These are phyloP conservation scores for Ophiostoma sp. DNA, from an alignment of 2,329 filamentous ascomycete genomes.

Conservation along the genomic window DNA sequence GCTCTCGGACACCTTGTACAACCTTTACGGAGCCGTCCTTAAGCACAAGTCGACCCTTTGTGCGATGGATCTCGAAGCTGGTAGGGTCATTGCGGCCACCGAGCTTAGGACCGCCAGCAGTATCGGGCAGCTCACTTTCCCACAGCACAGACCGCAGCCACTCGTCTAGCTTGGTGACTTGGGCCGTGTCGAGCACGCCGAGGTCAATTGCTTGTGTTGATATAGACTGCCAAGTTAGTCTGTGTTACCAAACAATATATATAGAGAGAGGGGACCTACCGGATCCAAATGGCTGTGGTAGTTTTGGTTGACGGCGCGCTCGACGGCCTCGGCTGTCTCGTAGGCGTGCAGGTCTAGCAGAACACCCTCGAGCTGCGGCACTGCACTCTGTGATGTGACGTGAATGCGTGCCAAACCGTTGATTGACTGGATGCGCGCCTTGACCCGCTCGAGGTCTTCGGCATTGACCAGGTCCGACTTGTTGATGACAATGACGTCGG, in stretches of 20 bases:
- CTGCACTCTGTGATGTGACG: conserved; percentile 74
- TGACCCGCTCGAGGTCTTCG: conserved; percentile 68
- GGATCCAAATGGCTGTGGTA: conserved; percentile 84
- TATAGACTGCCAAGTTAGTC: conserved; percentile 61
- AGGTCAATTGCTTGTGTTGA: conserved; percentile 75
- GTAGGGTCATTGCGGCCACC: conserved; percentile 31
- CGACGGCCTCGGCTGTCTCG: conserved; percentile 72
- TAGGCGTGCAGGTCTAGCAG: conserved; percentile 92
- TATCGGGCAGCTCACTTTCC: conserved; percentile 65
- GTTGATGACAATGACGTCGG: conserved; percentile 92
- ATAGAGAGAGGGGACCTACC: conserved; percentile 43
- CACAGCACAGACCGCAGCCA: conserved; percentile 86
- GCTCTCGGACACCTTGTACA: conserved; percentile 86
- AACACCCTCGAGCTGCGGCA: conserved; percentile 81
- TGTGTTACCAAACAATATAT: neutral
- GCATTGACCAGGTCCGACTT: conserved; percentile 81
- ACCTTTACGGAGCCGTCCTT: conserved; percentile 67
- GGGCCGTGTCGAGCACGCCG: conserved; percentile 55
- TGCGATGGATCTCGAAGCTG: conserved; percentile 77
- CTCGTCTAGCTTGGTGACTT: conserved; percentile 67
- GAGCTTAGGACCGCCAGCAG: conserved; percentile 2
- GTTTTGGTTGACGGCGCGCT: conserved; percentile 67
- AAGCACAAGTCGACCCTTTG: conserved; percentile 77
- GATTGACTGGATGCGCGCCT: conserved; percentile 74
- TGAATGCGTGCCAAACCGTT: conserved; percentile 86